Conservation (phyloP, 352 stramenopile species). For the Pythium sukuiense region DNA sequence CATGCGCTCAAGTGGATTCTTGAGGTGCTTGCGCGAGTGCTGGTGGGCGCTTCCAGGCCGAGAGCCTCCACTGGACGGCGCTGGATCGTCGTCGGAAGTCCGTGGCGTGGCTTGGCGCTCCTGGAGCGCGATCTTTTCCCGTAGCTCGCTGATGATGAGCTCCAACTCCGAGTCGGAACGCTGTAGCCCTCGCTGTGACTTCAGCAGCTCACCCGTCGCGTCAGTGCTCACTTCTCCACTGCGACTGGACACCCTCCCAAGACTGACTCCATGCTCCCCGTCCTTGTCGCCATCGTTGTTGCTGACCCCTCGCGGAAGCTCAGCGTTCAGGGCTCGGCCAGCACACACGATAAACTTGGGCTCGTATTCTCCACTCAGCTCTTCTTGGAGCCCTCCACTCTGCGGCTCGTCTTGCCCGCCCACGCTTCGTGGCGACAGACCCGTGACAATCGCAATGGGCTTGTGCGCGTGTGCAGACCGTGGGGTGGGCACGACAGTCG, state of each 20-base stretch:
- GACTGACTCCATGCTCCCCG: background rate
- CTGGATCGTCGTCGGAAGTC: conserved; percentile 7
- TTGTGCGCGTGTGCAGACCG: background rate
- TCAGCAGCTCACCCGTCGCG: background rate
- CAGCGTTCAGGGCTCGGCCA: conserved; percentile 5
- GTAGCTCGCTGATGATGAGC: conserved; percentile 62
- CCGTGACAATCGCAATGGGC: background rate
- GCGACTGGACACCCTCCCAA: background rate
- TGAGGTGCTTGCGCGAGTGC: conserved; percentile 48
- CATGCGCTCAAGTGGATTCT: conserved; percentile 65
- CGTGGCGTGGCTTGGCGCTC: conserved; percentile 18
- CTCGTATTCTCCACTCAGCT: background rate
- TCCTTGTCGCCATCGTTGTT: conserved; percentile 14
- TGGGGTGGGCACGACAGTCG: conserved; percentile 6
- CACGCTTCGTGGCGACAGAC: background rate
- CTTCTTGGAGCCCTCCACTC: background rate
- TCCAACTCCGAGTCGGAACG: conserved; percentile 65
- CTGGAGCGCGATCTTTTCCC: conserved; percentile 53
- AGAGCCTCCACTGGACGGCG: background rate
- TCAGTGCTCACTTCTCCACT: background rate
- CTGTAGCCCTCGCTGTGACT: conserved; percentile 18
- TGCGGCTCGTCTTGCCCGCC: background rate
- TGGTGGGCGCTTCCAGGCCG: conserved; percentile 6
- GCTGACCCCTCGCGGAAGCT: conserved; percentile 13
- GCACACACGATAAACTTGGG: conserved; percentile 25